These are phyloP conservation scores for Cudoniella acicularis DNA, from an alignment of 495 filamentous ascomycete genomes.

Conservation along the genomic window DNA sequence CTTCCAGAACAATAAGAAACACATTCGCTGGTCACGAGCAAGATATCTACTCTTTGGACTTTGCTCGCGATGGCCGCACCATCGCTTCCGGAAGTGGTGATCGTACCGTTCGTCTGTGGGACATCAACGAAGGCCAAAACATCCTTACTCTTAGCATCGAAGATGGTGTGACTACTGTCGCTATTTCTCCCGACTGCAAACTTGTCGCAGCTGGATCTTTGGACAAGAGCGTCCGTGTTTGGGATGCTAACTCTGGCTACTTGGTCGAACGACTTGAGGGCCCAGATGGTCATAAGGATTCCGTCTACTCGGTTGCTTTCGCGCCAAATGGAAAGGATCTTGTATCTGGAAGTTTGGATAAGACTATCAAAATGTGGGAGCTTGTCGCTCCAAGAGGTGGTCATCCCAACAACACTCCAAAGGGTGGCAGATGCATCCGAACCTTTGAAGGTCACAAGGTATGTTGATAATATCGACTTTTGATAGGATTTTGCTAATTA, in stretches of 20 bases:
- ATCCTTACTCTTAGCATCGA: constrained; percentile 78
- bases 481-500: constrained; percentile 25
- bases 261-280: constrained; percentile 81
- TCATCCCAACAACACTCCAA: constrained; percentile 56
- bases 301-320: constrained; percentile 90
- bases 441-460: constrained; percentile 92
- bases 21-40: constrained; percentile 86
- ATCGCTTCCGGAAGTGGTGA: constrained; percentile 89
- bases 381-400: constrained; percentile 64
- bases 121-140: constrained; percentile 71
- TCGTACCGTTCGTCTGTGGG: constrained; percentile 85
- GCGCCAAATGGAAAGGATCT: constrained; percentile 83
- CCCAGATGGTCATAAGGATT: constrained; percentile 83
- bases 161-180: constrained; percentile 87
- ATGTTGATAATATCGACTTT: constrained; percentile 31
- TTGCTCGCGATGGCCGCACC: constrained; percentile 78
- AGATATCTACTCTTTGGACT: constrained; percentile 92
- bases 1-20: constrained; percentile 66
- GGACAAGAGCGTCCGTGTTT: constrained; percentile 87
- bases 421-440: constrained; percentile 77
- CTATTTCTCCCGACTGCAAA: constrained; percentile 84
- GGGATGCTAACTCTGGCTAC: constrained; percentile 79
- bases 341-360: constrained; percentile 85
- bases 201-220: constrained; percentile 84
- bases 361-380: constrained; percentile 97